These are phyloP conservation scores for Pythium vanterpoolii DNA, from an alignment of 352 stramenopile genomes.

Conservation along the genomic window DNA sequence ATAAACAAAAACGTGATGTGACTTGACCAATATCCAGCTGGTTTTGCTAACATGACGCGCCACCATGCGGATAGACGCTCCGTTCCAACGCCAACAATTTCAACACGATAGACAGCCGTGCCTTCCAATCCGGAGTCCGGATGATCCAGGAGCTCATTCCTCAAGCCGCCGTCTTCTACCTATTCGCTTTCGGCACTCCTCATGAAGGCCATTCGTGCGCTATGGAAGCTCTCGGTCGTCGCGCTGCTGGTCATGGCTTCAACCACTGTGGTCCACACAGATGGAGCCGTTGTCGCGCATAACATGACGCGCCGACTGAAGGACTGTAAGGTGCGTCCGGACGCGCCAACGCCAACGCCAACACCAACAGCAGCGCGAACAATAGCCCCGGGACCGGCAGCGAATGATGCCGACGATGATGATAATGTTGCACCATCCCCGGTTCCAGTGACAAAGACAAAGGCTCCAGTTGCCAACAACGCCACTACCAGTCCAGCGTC, in stretches of 20 bases:
- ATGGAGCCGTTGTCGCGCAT: background rate
- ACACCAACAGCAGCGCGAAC: conserved; percentile 9
- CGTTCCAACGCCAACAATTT: background rate
- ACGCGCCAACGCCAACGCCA: conserved; percentile 7
- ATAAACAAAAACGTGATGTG: no score
- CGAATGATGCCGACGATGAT: conserved; percentile 7
- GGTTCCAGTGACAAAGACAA: background rate
- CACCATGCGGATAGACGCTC: background rate
- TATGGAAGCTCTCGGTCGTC: conserved; percentile 18
- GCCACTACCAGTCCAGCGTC: conserved; percentile 5
- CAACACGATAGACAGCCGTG: no score
- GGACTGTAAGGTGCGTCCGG: conserved; percentile 11
- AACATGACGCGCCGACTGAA: conserved; percentile 13
- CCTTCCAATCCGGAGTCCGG: background rate
- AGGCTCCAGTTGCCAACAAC: background rate
- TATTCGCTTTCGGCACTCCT: background rate
- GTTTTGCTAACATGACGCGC: background rate
- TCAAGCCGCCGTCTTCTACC: background rate
- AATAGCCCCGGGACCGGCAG: conserved; percentile 6
- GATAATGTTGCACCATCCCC: background rate
- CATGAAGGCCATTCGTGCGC: conserved; percentile 15
- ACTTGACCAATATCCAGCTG: conserved; percentile 1
- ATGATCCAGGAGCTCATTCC: background rate
- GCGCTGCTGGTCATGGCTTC: conserved; percentile 11
- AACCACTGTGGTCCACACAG: background rate